Evolutionary conservation across 2,329 filamentous ascomycete genomes (phyloP).

Genomic region (Chrysoporthe austroafricana): DNA sequence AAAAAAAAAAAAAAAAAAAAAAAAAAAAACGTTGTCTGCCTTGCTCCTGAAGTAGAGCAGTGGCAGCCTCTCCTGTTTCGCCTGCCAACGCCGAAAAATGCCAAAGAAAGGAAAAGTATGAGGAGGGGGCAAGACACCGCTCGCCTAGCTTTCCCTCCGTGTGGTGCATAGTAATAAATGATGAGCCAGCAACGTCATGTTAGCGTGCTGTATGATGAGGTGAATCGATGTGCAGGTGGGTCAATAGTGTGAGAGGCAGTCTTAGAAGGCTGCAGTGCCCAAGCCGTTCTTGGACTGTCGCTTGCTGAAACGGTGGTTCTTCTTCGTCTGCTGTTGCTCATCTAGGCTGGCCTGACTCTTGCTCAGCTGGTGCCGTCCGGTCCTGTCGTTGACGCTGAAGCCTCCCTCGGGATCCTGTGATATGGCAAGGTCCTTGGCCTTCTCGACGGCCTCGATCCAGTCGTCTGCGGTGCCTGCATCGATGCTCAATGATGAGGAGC

Average conservation of each 20-base stretch:
- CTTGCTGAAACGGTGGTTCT: constrained; percentile 77
- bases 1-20: too few relatives aligned
- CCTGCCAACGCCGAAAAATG: constrained; percentile 29
- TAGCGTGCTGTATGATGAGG: constrained; percentile 10
- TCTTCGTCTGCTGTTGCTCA: constrained; percentile 54
- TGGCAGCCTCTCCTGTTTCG: constrained; percentile 19
- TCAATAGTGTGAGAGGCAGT: neutral
- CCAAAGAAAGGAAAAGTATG: constrained; percentile 10
- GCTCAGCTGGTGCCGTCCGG: constrained; percentile 60
- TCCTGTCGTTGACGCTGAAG: constrained; percentile 54
- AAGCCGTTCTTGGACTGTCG: constrained; percentile 94
- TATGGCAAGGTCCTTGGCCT: constrained; percentile 81
- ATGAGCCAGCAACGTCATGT: constrained; percentile 10
- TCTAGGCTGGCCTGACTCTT: constrained; percentile 63
- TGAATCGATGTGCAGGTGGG: constrained; percentile 17
- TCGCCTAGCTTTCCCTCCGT: constrained; percentile 15
- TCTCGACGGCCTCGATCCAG: constrained; percentile 88
- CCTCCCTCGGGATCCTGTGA: constrained; percentile 65
- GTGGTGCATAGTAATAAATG: constrained; percentile 8
- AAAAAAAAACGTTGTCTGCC: neutral
- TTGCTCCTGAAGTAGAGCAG: constrained; percentile 15
- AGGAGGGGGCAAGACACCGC: neutral
- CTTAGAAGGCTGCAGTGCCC: constrained; percentile 75
- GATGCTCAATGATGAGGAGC: constrained; percentile 56
- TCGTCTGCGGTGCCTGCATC: constrained; percentile 76